Evolutionary conservation across 208 protist genomes (phyloP), one percentile per base, ranked within the genome.

Genomic region (Leishmania braziliensis): DNA sequence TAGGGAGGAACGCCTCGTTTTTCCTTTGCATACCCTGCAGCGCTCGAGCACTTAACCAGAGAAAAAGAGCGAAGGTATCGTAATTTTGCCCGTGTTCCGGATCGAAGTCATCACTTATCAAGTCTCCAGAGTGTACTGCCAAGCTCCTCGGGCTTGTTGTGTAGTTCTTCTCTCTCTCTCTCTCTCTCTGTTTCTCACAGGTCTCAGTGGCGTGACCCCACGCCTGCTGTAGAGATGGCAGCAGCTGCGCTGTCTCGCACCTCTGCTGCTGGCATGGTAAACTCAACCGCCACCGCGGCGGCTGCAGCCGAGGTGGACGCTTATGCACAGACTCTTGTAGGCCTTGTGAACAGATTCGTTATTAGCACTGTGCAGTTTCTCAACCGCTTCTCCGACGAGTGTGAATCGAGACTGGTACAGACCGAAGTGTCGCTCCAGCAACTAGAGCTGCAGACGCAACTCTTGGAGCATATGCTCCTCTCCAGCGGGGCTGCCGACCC

Each of bases 321-420:
- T 18, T 81, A 95, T 70, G 85, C 91, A 39, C 82, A 92, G 83
- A 75, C 82, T 20, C 89, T 92, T 0, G 88, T 92, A 4, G 85
- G 94, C 36, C 46, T 93, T 8, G 87, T 98, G 3, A 95, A 95
- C 78, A 80, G 82, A n/a, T 97, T 96, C 82, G 69, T 90, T 29
- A 79, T 97, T 43, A 92, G 86, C 75, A 96, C 88, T 66, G 86
- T 86, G 20, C 88, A 97, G 78, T 93, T 96, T 78, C 81, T 97
- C 66, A 98, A 97, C 81, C 87, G 90, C 23, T 97, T 98, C 80
- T 89, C 89, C 50, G 82, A 81, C 23, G 78, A 87, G 69, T 98
- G 95, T 71, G 94, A 98, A 53, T 75, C 63, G 51, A 90, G 91
- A 69, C 87, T 98, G 4, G 70, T 91, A 26, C 81, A 84, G n/a